Percentiles rank a stretch among this genome's conserved stretches.
Conservation (phyloP, 2,329 filamentous ascomycete species). For the Fusarium napiforme region DNA sequence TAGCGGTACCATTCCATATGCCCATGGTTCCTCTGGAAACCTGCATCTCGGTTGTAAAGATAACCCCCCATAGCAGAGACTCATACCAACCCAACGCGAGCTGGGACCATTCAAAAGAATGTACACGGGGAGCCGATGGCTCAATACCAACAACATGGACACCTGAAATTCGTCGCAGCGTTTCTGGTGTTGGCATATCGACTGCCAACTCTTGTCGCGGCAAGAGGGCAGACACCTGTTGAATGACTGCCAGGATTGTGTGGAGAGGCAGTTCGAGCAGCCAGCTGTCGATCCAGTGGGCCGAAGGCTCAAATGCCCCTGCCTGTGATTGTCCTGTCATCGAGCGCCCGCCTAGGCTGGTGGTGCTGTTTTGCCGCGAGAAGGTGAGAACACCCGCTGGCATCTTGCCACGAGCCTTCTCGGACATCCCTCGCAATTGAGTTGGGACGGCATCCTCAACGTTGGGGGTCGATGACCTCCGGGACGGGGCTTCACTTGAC, state of each 20-base stretch:
- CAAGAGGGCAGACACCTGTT: conserved; percentile 70
- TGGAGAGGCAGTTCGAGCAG: conserved; percentile 91
- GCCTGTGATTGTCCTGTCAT: conserved; percentile 65
- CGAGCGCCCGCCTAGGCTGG: conserved; percentile 77
- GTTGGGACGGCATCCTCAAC: conserved; percentile 83
- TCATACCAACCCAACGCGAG: conserved; percentile 95
- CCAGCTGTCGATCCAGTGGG: conserved; percentile 92
- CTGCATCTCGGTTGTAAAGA: conserved; percentile 91
- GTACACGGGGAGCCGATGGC: conserved; percentile 77
- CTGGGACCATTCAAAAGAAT: conserved; percentile 94
- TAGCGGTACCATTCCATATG: conserved; percentile 91
- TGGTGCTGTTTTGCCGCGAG: conserved; percentile 89
- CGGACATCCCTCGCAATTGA: conserved; percentile 91
- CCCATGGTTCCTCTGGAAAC: conserved; percentile 87
- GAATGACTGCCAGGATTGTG: conserved; percentile 82
- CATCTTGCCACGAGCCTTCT: conserved; percentile 96
- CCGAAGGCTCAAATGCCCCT: conserved; percentile 79
- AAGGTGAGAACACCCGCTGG: conserved; percentile 85
- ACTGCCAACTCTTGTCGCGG: conserved; percentile 59
- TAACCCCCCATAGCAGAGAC: conserved; percentile 90
- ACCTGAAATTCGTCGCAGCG: conserved; percentile 65
- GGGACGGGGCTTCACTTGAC: conserved; percentile 70
- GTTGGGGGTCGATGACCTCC: conserved; percentile 74
- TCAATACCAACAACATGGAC: conserved; percentile 78
- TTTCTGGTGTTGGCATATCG: conserved; percentile 57